Evolutionary conservation across 2,329 filamentous ascomycete genomes (phyloP), one percentile per base, ranked within the genome.

Genomic region (Colletotrichum sp.): DNA sequence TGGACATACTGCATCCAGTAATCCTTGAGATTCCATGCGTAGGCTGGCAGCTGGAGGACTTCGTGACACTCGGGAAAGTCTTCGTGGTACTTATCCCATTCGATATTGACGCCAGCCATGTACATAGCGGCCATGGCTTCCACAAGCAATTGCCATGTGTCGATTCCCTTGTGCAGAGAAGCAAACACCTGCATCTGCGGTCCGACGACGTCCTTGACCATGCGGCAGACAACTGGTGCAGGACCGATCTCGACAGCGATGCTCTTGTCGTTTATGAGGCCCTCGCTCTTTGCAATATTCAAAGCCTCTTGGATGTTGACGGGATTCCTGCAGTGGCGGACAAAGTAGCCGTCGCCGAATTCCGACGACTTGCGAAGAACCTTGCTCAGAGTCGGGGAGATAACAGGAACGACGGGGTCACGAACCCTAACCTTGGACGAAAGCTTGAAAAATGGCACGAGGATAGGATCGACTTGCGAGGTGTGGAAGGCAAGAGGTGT

Each of bases 1-100:
- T 94, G 92, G 75, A 87, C 82, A 78, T 91, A 91, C 77, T 88
- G 86, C 63, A 90, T 85, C 90, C 90, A 92, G 80, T 95, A 95
- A 75, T 90, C 92, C 85, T 94, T 94, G 76, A 90, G 86, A 78
- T 95, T 91, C 83, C 93, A 96, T 0, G 87, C 87, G 80, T 95
- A 95, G 2, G 89, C 88, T 0, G 94, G 94, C 2, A 95, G 83
- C 8, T 89, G 85, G 9, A 94, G 82, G 13, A 95, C 85, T 5
- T 82, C 81, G 4, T 84, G 80, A 7, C 80, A 82, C 0, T 77
- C 69, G 15, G 79, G 77, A 73, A 88, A 88, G 72, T 86, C 84
- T 67, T 87, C 84, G 76, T 94, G 91, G 78, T 89, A 94, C 81
- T 94, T 93, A 73, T 91, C 89, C 89, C 93, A 96, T 80, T 93